Evolutionary conservation across 352 stramenopile species (phyloP).

Genomic region (Globisporangium splendens): DNA sequence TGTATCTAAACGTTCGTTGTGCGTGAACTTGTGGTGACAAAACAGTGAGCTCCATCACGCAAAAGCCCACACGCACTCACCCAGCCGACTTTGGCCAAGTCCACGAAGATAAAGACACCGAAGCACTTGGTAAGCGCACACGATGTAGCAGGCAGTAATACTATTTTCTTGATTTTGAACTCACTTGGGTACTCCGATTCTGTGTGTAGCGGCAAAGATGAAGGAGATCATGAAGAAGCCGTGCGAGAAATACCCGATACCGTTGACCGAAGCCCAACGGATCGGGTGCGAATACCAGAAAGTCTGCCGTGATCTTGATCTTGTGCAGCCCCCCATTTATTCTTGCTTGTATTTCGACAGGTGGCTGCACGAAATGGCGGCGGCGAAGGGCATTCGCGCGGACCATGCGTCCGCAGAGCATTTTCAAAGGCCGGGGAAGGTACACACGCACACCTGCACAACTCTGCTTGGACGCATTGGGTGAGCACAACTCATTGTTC

Average conservation of each 20-base stretch:
- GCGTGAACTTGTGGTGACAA: neutral
- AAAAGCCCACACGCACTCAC: slow-evolving; percentile 76
- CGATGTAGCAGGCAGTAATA: neutral
- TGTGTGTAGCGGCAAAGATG: slow-evolving; percentile 42
- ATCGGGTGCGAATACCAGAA: slow-evolving; percentile 33
- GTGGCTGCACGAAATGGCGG: slow-evolving; percentile 74
- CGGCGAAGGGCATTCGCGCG: slow-evolving; percentile 54
- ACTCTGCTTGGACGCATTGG: no score
- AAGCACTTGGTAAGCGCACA: slow-evolving; percentile 37
- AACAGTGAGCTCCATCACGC: slow-evolving; percentile 69
- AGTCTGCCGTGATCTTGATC: neutral
- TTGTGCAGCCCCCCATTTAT: neutral
- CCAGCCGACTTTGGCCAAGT: slow-evolving; percentile 66
- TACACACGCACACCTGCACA: slow-evolving; percentile 13
- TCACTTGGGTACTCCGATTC: neutral
- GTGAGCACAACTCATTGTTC: neutral
- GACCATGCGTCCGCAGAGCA: slow-evolving; percentile 78
- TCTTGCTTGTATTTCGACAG: slow-evolving; percentile 14
- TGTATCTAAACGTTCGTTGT: neutral
- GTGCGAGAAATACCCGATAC: slow-evolving; percentile 56
- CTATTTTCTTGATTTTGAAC: neutral
- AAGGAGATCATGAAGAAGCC: slow-evolving; percentile 63
- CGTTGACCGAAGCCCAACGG: slow-evolving; percentile 74
- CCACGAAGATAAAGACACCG: slow-evolving; percentile 45
- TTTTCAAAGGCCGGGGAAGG: slow-evolving; percentile 82